Base-by-base conservation (phyloP, 1,284 basidiomycete genomes). In the Heterobasidion parviporum region DNA sequence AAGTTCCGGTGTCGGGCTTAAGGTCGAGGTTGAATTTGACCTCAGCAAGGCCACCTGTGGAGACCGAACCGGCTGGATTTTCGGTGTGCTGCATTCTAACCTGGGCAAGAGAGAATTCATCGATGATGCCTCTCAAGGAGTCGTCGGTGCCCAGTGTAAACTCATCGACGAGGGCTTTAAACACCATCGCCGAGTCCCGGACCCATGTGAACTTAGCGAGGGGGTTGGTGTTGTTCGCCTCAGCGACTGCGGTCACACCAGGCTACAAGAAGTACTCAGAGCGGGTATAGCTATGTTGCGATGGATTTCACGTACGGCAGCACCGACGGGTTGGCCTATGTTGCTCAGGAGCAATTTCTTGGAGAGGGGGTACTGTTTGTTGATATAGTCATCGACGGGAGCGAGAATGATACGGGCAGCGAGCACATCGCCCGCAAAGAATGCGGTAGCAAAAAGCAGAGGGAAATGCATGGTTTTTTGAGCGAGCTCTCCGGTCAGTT, bases 251-350 rank as follows among this genome's bases (percentile, higher is more conserved):
- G 20, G 70, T 44, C 26, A 70, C 71, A 3, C 67, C 41, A 67
- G 70, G 59, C 53, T 44, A 50, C 5, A 26, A 26, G 14, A n/a
- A 33, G n/a, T 14, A 20, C 12, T 12, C 10, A n/a, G n/a, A 16
- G 35, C 8, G 5, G 26, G 26, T 5, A 18, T 20, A 10, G 50
- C 35, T 52, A 50, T 48, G 14, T 38, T 34, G 8, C 33, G 8
- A 50, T 41, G n/a, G 16, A 57, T 8, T 9, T 18, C 16, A 60
- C 63, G 52, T 38, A 65, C 69, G 57, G 65, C 63, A 15, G 84
- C 85, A 45, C 83, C 85, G 8, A 84, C 84, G 50, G 62, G 59
- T 0, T 82, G 70, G 2, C 86, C 85, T 58, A 88, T 85, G 68
- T 87, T 88, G 33, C 82, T 83, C 26, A 86, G 72, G 8, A 85